phyloP scores from a whole-genome alignment of 192 early-diverging fungal species.

The Coemansia sp. region DNA sequence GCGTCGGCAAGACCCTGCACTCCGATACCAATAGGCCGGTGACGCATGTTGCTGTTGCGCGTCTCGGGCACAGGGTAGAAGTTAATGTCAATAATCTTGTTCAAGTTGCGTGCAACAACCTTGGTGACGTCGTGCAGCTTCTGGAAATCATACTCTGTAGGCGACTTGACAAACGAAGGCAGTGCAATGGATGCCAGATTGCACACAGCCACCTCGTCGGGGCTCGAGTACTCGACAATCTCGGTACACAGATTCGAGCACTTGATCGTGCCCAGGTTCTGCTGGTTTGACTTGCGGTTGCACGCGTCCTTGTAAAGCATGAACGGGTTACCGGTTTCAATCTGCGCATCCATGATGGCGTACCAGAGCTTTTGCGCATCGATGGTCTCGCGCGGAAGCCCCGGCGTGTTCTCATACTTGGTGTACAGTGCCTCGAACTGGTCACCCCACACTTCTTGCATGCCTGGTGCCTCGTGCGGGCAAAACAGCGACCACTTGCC shows the following conservation, averaged over 20 bases:
- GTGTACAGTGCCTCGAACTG: conserved; percentile 85
- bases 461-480: conserved; percentile 87
- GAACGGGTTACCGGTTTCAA: conserved; percentile 96
- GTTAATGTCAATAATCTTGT: conserved; percentile 97
- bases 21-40: conserved; percentile 97
- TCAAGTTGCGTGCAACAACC: conserved; percentile 86
- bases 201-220: conserved; percentile 97
- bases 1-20: conserved; percentile 98
- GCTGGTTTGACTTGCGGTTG: conserved; percentile 98
- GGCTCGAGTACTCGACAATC: conserved; percentile 93
- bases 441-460: conserved; percentile 91
- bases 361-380: conserved; percentile 98
- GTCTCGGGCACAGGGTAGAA: conserved; percentile 94
- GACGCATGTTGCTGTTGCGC: conserved; percentile 83
- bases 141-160: conserved; percentile 75
- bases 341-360: conserved; percentile 93
- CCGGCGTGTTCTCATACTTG: conserved; percentile 76
- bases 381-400: conserved; percentile 82
- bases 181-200: conserved; percentile 94
- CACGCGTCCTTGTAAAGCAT: conserved; percentile 99
- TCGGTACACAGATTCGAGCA: conserved; percentile 98
- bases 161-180: conserved; percentile 77
- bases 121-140: conserved; percentile 83
- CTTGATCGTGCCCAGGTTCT: conserved; percentile 98
- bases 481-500: conserved; percentile 95